phyloP scores from a whole-genome alignment of 208 protist genomes.

The Trypanosoma cruzi region DNA sequence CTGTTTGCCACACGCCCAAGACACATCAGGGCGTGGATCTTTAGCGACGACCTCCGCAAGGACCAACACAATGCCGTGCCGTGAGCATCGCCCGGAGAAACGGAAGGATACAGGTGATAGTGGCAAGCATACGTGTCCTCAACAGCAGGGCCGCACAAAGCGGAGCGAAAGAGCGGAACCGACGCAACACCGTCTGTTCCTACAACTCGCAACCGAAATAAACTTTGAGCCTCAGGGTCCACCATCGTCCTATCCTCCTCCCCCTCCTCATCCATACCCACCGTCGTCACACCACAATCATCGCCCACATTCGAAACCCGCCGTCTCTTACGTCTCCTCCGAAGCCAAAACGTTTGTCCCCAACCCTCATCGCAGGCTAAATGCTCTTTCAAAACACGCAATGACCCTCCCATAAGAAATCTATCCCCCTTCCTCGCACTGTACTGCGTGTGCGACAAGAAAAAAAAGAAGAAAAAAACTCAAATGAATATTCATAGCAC shows the following conservation, averaged over 20 bases:
- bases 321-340: background rate
- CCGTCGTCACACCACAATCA: too few species aligned
- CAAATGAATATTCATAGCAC: background rate
- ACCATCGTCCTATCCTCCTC: too few species aligned
- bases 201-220: constrained; percentile 29
- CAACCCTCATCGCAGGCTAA: background rate
- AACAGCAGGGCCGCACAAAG: constrained; percentile 40
- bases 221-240: constrained; percentile 1
- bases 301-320: background rate
- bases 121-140: constrained; percentile 68
- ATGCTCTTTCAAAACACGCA: constrained; percentile 2
- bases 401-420: constrained; percentile 11
- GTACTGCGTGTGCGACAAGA: background rate
- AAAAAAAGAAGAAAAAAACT: constrained; percentile 14
- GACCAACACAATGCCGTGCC: constrained; percentile 72
- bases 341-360: background rate
- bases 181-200: constrained; percentile 6
- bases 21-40: constrained; percentile 42
- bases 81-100: constrained; percentile 44
- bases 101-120: constrained; percentile 62
- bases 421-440: background rate
- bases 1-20: constrained; percentile 81
- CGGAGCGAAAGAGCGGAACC: constrained; percentile 38
- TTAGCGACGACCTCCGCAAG: constrained; percentile 24
- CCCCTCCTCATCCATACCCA: background rate